Percentiles rank a stretch among this genome's conserved stretches.
Conservation (phyloP, 257 asterid genomes). For the Capsicum rhomboideum region DNA sequence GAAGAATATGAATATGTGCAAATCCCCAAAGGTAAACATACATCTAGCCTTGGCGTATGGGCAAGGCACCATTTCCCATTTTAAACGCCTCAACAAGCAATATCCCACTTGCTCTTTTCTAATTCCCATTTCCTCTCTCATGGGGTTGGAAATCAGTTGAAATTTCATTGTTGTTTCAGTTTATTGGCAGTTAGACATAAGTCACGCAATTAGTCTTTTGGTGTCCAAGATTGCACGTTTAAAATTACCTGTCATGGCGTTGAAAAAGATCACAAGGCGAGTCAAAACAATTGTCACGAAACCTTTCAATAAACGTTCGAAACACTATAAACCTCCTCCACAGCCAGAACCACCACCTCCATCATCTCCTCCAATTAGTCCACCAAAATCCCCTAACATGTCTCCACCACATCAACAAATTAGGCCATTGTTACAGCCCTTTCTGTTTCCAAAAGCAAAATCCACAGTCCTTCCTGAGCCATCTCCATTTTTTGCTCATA, state of each 20-base stretch:
- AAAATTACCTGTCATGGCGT: neutral
- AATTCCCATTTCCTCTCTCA: neutral
- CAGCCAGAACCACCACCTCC: constrained; percentile 1
- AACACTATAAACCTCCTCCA: constrained; percentile 6
- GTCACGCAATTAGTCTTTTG: neutral
- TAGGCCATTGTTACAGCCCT: constrained; percentile 25
- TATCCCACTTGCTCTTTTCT: neutral
- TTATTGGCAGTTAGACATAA: neutral
- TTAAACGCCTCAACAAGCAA: neutral
- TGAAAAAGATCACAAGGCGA: constrained; percentile 27
- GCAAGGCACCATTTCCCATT: neutral
- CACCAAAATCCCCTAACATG: constrained; percentile 23
- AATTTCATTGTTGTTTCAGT: neutral
- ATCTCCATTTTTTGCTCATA: constrained; percentile 45
- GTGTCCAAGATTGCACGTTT: neutral
- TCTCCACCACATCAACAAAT: constrained; percentile 11
- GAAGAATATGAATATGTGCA: neutral
- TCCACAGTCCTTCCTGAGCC: constrained; percentile 71
- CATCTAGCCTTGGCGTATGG: neutral
- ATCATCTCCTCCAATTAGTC: constrained; percentile 10
- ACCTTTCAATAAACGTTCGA: constrained; percentile 26
- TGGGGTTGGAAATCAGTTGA: neutral
- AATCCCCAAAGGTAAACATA: neutral
- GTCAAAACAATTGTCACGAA: constrained; percentile 31
- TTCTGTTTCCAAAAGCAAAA: constrained; percentile 47